Base-by-base conservation (phyloP, 1,284 basidiomycete genomes). In the Phylloporus sp. region DNA sequence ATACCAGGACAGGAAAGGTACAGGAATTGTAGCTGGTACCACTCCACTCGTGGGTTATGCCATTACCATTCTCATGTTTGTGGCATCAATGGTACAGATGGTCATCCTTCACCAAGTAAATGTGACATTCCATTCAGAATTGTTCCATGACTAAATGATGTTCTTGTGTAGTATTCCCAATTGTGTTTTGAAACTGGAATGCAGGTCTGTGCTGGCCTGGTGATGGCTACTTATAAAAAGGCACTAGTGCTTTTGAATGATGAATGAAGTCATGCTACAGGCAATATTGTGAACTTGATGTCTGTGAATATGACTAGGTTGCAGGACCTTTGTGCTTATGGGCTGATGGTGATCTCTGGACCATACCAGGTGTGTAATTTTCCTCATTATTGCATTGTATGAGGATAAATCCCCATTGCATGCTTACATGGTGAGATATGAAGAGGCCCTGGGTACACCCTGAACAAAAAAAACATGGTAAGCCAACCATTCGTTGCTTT, bases 261-360 rank as follows among this genome's bases (percentile, higher is more conserved):
- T 64, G 95, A 94, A 72, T 86, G 91, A 6, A 84, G 76, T 15
- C 87, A 92, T 42, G 86, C 92, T 0, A 90, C 93, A 0, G 96
- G 96, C 6, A 95, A 98, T 72, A 95, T 98, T 56, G 94, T 98
- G 69, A 98, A 98, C 74, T 78, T 98, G 32, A 96, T 97, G 92
- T 91, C 89, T 17, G 93, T 97, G 37, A 88, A 94, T 71, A 89
- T 95, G 0, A 92, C 90, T 22, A 84, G 95, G 37, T 81, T 98
- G 55, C 94, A 95, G 70, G 96, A 98, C 73, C 81, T 96, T 44
- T 93, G 92, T 73, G 90, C 92, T 2, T 95, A 94, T 72, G 91
- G 87, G 2, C 76, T 93, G 26, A 90, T 92, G 51, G 80, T 84
- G 6, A 79, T 92, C 62, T 91, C 89, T 4, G 90, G 88, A 6